phyloP scores from a whole-genome alignment of 805 yeast species.

The Metschnikowia corniflorae region DNA sequence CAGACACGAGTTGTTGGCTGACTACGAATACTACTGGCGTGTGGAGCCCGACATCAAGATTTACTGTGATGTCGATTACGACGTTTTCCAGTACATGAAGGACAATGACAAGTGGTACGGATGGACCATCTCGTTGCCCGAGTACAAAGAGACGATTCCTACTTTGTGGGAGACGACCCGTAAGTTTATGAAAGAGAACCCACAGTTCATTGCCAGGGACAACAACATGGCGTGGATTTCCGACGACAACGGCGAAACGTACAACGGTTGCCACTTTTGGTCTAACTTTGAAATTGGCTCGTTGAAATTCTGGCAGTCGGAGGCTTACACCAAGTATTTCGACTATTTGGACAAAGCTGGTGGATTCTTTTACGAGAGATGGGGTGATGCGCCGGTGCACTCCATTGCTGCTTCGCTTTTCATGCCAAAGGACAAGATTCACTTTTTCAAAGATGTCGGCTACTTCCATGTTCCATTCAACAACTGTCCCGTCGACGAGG shows the following conservation, averaged over 20 bases:
- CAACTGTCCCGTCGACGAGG: conserved; percentile 71
- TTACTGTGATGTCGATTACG: conserved; percentile 81
- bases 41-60: conserved; percentile 84
- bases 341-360: conserved; percentile 74
- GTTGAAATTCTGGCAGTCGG: conserved; percentile 68
- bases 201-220: conserved; percentile 57
- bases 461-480: conserved; percentile 80
- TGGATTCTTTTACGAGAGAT: conserved; percentile 90
- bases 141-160: conserved; percentile 80
- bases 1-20: conserved; percentile 67
- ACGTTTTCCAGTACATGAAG: conserved; percentile 80
- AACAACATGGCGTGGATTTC: conserved; percentile 69
- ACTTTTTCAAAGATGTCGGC: conserved; percentile 80
- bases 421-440: conserved; percentile 64
- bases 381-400: conserved; percentile 96
- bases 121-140: conserved; percentile 79
- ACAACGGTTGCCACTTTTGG: conserved; percentile 88
- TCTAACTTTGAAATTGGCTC: conserved; percentile 83
- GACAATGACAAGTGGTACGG: conserved; percentile 78
- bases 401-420: conserved; percentile 82
- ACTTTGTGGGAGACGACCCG: conserved; percentile 78
- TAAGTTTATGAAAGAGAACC: conserved; percentile 58
- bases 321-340: conserved; percentile 68
- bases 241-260: conserved; percentile 62
- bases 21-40: conserved; percentile 93